Percentiles rank a stretch among this genome's conserved stretches.
Evolutionary conservation across 2,329 filamentous ascomycete species (phyloP).

Genomic region (Apiospora pterosperma): DNA sequence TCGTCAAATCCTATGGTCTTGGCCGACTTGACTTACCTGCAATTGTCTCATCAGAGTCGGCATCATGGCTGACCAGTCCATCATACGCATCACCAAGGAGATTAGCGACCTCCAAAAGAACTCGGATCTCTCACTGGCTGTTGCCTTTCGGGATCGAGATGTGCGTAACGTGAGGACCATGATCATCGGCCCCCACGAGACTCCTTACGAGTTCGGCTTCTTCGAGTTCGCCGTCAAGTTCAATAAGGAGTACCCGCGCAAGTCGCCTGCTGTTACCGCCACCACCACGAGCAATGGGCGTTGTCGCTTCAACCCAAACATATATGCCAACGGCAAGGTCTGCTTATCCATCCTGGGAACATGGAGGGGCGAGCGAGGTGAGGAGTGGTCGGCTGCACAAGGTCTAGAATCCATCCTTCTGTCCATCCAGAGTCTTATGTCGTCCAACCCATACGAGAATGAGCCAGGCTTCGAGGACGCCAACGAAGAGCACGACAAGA

Average conservation of each 20-base stretch:
- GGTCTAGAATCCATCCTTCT: slow-evolving; percentile 91
- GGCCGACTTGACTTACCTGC: neutral
- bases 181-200: slow-evolving; percentile 89
- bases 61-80: slow-evolving; percentile 77
- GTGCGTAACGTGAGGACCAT: slow-evolving; percentile 84
- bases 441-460: slow-evolving; percentile 89
- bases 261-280: slow-evolving; percentile 59
- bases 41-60: neutral
- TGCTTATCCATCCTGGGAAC: slow-evolving; percentile 95
- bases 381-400: slow-evolving; percentile 96
- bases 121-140: slow-evolving; percentile 81
- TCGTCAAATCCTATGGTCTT: neutral
- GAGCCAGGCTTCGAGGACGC: slow-evolving; percentile 89
- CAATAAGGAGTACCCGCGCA: slow-evolving; percentile 78
- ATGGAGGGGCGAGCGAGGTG: slow-evolving; percentile 85
- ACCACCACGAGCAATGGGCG: slow-evolving; percentile 86
- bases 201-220: slow-evolving; percentile 95
- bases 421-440: slow-evolving; percentile 96
- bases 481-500: slow-evolving; percentile 65
- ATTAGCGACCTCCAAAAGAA: slow-evolving; percentile 80
- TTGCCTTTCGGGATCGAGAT: slow-evolving; percentile 83
- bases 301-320: slow-evolving; percentile 94
- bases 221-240: slow-evolving; percentile 88
- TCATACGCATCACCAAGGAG: slow-evolving; percentile 88
- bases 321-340: slow-evolving; percentile 87